Evolutionary conservation across 257 asterid species (phyloP), one percentile per base, ranked within the genome.

Genomic region (Capsicum baccatum): DNA sequence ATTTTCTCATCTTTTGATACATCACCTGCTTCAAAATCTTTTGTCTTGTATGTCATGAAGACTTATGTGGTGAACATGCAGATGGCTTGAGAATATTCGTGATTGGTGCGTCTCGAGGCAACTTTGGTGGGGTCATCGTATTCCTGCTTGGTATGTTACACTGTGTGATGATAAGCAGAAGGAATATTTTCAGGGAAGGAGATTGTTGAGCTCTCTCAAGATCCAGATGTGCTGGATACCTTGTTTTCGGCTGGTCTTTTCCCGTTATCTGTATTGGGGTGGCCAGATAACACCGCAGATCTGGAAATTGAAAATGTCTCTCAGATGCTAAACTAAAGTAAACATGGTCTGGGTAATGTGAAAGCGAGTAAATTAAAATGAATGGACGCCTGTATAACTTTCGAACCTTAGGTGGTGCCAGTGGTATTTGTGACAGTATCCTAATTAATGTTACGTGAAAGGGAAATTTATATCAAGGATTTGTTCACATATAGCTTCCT

Each of bases 51-150:
- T 17, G 44, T 39, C 44, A 39, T 39, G 44, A 37, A 4, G 42
- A 37, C 42, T 37, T 37, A 37, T 4, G 67, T 60, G 67, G 6
- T 19, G 37, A 60, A 60, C 35, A 60, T 60, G 35, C 90, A 95
- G 99, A 89, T 95, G 98, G 98, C 99, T 95, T 79, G 98, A 92
- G 86, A 93, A 94, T 80, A 95, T 94, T 84, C 96, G 93, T 81
- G 98, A 94, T 89, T 95, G 98, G 98, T 95, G 99, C 90, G 87
- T 95, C 87, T 95, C 99, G 83, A 91, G 99, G 87, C 98, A 95
- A 85, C 95, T 95, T 84, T 95, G 99, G 98, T 95, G 98, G 99
- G 99, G 99, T 68, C 99, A 94, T 81, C 95, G 94, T 37, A 85
- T 94, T 85, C 98, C 98, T 21, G 97, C 99, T 56, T 95, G 97